Base-by-base conservation (phyloP, 176 grass and related monocot genomes). In the Rhynchospora breviuscula region DNA sequence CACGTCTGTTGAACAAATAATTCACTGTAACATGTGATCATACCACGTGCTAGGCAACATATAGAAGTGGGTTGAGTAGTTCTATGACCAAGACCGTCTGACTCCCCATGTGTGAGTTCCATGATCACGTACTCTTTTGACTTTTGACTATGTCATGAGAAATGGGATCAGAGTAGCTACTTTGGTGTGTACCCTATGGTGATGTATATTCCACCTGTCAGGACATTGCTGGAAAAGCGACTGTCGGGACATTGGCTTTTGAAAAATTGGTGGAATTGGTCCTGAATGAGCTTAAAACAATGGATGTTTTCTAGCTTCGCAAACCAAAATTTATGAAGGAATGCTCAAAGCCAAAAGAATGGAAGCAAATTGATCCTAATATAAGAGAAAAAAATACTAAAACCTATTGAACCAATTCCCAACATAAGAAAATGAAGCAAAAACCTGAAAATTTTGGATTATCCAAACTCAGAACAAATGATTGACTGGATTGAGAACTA, bases 401-500 rank as follows among this genome's bases (percentile, higher is more conserved):
- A 45, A 69, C 66, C 45, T 52, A 23, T 10, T 53, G n/a, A 51
- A 71, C 17, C 43, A 10, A 71, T 10, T 47, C 44, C 17, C 9
- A 15, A 25, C 45, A 75, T 69, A 45, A 44, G 66, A 74, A 77
- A 77, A 33, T 56, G 73, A 23, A 77, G 6, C 22, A 53, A 56
- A 70, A 31, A 77, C 56, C 7, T 33, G 23, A 33, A 10, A 56
- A 77, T 10, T 8, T 56, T 77, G 23, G 43, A 71, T 47, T 71
- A 46, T 47, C 35, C 15, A 7, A 12, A 71, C 35, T 35, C 67
- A 46, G 46, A 71, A 17, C 40, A 71, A 71, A 46, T 7, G 31
- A 56, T 77, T 33, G 23, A 56, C 51, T 77, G 14, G 73, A 77
- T 57, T 77, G 48, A 77, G 73, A 57, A 77, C 33, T 63, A 9